These are phyloP conservation scores for Tulasnella sp. DNA, from an alignment of 768 basidiomycete genomes.

Conservation along the genomic window DNA sequence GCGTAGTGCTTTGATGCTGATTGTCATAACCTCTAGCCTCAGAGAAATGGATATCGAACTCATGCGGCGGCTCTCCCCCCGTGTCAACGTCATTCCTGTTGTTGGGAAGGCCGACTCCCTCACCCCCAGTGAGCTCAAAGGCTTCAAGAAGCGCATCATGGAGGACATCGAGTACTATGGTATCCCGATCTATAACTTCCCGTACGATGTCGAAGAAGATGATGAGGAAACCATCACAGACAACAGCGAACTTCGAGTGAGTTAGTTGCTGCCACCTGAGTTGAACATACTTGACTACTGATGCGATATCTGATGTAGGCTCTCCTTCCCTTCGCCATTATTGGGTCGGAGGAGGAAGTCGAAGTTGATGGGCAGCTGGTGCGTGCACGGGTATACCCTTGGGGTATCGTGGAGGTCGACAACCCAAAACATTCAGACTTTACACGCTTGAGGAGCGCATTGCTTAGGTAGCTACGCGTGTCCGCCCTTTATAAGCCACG, in stretches of 20 bases:
- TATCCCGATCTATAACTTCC: constrained; percentile 99
- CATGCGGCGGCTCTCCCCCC: constrained; percentile 94
- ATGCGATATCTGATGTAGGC: constrained; percentile 52
- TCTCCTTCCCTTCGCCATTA: constrained; percentile 90
- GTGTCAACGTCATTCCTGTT: constrained; percentile 98
- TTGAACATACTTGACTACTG: too few species aligned
- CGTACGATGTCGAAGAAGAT: constrained; percentile 97
- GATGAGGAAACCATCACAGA: constrained; percentile 98
- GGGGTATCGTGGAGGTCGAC: constrained; percentile 98
- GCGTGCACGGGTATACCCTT: constrained; percentile 91
- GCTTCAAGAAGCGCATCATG: constrained; percentile 97
- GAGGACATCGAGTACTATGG: constrained; percentile 98
- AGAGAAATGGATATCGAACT: constrained; percentile 99
- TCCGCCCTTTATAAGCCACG: background rate
- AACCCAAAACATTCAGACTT: constrained; percentile 99
- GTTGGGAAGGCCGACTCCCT: constrained; percentile 91
- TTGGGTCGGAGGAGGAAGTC: constrained; percentile 95
- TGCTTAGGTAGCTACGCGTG: constrained; percentile 52
- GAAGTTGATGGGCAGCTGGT: constrained; percentile 85
- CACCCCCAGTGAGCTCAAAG: constrained; percentile 83
- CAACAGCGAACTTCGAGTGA: constrained; percentile 85
- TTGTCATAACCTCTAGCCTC: constrained; percentile 31
- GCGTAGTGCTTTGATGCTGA: constrained; percentile 1
- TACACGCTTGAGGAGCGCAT: constrained; percentile 77
- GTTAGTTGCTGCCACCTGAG: constrained; percentile 21